Evolutionary conservation across 345 rosid species (phyloP), one percentile per base, ranked within the genome.

Genomic region (Reutealis trisperma): DNA sequence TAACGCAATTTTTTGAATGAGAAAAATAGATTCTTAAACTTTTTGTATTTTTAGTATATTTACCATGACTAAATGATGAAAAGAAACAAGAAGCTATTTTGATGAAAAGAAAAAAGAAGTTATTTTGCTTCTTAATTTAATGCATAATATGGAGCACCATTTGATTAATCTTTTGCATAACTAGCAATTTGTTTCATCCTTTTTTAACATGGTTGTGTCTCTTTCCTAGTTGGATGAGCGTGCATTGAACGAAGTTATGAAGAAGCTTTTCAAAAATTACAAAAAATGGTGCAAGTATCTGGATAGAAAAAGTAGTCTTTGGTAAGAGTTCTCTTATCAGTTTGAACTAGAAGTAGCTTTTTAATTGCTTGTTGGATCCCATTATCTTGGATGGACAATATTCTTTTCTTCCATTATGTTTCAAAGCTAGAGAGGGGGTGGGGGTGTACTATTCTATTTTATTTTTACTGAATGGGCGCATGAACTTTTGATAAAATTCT

Each of bases 211-310:
- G 25, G n/a, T 51, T 63, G 47, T 8, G 4, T 21, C 15, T 51
- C 47, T 67, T 22, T 75, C 6, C 37, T 83, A 96, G 99, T 86
- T 96, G 87, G 99, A 96, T 88, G 99, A 94, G 70, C 89, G 90
- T 78, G 98, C 99, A 58, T 63, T 96, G 83, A 94, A 92, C 45
- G 98, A 92, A 60, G 98, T 96, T 83, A 96, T 96, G 99, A 96
- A 94, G 92, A 96, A 91, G 77, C 95, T 96, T 82, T 96, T 96
- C 87, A 96, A 96, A 86, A 96, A 91, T 76, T 96, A 96, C 84
- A 96, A 96, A 83, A 94, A 93, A 78, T 94, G 98, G 98, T 94
- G 99, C 96, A 96, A 90, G 83, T 94, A 90, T 85, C 88, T 96
- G 86, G 97, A 84, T 75, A 89, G 97, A 77, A 96, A 94, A 86